These are phyloP conservation scores for Telfairia occidentalis DNA, from an alignment of 331 rosid species.

Conservation along the genomic window DNA sequence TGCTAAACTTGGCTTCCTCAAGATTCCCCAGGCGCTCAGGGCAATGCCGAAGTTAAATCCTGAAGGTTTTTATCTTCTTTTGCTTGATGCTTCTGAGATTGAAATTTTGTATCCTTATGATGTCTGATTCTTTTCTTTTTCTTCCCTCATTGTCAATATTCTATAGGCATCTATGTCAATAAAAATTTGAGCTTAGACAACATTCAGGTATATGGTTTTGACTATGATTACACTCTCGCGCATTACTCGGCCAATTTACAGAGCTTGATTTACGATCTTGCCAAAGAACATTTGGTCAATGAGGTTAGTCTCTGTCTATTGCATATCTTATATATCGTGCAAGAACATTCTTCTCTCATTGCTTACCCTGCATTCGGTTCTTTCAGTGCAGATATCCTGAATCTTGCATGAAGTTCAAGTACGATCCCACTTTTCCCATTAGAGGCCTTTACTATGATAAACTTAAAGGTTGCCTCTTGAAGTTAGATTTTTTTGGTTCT, in stretches of 20 bases:
- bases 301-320: constrained; percentile 44
- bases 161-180: constrained; percentile 74
- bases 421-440: constrained; percentile 81
- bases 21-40: constrained; percentile 50
- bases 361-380: constrained; percentile 15
- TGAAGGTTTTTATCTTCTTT: constrained; percentile 34
- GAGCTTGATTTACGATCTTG: constrained; percentile 86
- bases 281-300: constrained; percentile 70
- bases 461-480: constrained; percentile 76
- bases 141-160: constrained; percentile 11
- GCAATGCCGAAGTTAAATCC: constrained; percentile 76
- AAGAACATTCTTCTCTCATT: constrained; percentile 3
- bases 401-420: constrained; percentile 53
- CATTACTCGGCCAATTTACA: constrained; percentile 78
- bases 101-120: background rate
- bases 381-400: constrained; percentile 87
- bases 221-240: constrained; percentile 88
- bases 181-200: constrained; percentile 69
- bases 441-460: constrained; percentile 86
- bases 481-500: constrained; percentile 84
- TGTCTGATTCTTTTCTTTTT: constrained; percentile 7
- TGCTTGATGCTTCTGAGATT: background rate
- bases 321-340: background rate
- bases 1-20: constrained; percentile 52
- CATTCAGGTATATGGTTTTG: constrained; percentile 83